Evolutionary conservation across 306 rosid genomes (phyloP), one percentile per base, ranked within the genome.

Genomic region (Lotus japonicus): DNA sequence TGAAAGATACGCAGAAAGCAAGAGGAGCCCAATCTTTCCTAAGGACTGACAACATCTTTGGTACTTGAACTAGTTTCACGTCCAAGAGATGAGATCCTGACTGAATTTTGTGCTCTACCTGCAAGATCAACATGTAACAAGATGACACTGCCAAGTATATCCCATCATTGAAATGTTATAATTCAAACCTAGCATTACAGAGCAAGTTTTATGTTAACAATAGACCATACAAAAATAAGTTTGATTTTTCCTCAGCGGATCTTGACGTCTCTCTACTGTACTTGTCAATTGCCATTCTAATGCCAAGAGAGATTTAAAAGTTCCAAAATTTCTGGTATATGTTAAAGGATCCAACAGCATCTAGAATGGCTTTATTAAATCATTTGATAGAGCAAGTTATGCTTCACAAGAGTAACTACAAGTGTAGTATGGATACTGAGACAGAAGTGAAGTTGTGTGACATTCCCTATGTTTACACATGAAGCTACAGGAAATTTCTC

Each of bases 91-190:
- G 88, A 71, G 96, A 82, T 69, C 88, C 96, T 33, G 97, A 94
- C 84, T 90, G 97, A 73, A 90, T 90, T 81, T 94, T 94, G 80
- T 94, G 99, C 55, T 84, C 96, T 36, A 73, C 97, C 97, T 90
- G 84, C 77, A 90, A 26, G 68, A 75, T 53, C 8, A 56, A 77
- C 38, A 13, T 33, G 23, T 36, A 70, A 21, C 68, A 64, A 33
- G 11, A 60, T 53, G 45, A 62, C 41, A 74, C 57, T 51, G 56
- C 12, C 45, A 46, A 49, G 60, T 36, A 42, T 9, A 71, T 56
- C n/a, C 23, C 15, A 17, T 59, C 12, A 45, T 23, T 7, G 11
- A 41, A 41, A 26, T n/a, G 45, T 31, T 41, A 33, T n/a, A 49
- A 59, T 26, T 38, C 11, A 58, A 36, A 66, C 39, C 49, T 53